A percentile compares a stretch with the other conserved stretches of the same genome.
Evolutionary conservation across 805 yeast species (phyloP).

Genomic region (Wickerhamomyces ciferrii): DNA sequence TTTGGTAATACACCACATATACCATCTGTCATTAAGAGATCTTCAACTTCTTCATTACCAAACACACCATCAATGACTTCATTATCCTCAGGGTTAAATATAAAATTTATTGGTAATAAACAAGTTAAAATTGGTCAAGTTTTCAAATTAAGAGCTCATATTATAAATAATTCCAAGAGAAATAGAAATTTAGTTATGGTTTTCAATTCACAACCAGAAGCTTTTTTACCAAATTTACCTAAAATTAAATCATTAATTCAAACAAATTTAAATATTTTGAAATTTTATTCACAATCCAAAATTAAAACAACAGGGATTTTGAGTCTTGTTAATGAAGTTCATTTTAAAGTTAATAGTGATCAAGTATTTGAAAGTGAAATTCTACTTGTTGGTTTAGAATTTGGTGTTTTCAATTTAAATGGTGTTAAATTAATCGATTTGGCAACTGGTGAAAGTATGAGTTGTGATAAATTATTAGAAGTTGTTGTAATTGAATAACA

Average conservation of each 20-base stretch:
- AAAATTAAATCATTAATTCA: conserved; percentile 18
- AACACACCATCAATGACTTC: background rate
- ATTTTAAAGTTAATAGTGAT: conserved; percentile 53
- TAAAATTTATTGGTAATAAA: conserved; percentile 61
- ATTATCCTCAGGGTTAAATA: conserved; percentile 29
- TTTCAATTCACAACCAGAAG: conserved; percentile 17
- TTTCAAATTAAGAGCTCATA: conserved; percentile 60
- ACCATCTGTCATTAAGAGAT: conserved; percentile 2
- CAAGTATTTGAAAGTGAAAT: conserved; percentile 62
- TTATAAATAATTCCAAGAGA: conserved; percentile 53
- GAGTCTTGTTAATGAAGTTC: conserved; percentile 58
- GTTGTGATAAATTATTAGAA: conserved; percentile 65
- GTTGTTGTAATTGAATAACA: conserved; percentile 43
- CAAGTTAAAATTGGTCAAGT: conserved; percentile 54
- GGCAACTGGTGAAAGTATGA: conserved; percentile 59
- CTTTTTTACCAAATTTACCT: conserved; percentile 17
- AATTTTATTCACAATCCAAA: conserved; percentile 31
- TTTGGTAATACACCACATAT: conserved; percentile 5
- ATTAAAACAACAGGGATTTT: conserved; percentile 51
- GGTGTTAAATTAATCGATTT: conserved; percentile 66
- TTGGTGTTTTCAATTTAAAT: conserved; percentile 59
- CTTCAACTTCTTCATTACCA: conserved; percentile 4
- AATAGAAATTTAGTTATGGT: conserved; percentile 47
- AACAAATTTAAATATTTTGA: conserved; percentile 21
- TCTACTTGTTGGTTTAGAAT: conserved; percentile 52